Conservation (phyloP, 2,329 filamentous ascomycete genomes). For the Fusarium sp. region DNA sequence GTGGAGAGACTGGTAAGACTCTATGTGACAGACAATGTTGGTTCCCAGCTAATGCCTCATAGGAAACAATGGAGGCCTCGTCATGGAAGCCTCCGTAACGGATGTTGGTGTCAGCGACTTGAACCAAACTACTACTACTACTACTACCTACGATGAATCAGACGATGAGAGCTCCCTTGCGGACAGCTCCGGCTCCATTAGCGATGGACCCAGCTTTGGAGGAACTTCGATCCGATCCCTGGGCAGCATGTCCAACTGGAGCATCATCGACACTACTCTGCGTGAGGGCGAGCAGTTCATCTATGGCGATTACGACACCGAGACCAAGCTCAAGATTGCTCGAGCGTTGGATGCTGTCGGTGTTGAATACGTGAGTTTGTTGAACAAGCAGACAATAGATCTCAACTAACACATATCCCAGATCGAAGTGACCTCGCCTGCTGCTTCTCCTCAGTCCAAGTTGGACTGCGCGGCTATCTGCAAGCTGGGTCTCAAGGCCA, state of each 20-base stretch:
- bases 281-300: conserved; percentile 57
- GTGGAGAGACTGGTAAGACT: conserved; percentile 6
- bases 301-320: conserved; percentile 81
- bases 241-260: conserved; percentile 36
- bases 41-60: not conserved
- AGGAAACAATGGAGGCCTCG: conserved; percentile 1
- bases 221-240: conserved; percentile 21
- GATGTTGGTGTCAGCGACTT: not conserved
- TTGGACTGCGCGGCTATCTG: conserved; percentile 90
- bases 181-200: conserved; percentile 9
- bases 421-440: conserved; percentile 83
- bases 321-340: conserved; percentile 42
- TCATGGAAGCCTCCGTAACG: conserved; percentile 36
- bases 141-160: conserved; percentile 5
- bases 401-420: not conserved
- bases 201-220: conserved; percentile 15
- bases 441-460: conserved; percentile 86
- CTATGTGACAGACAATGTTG: not conserved
- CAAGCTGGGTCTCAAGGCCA: conserved; percentile 89
- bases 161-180: conserved; percentile 15
- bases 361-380: conserved; percentile 39
- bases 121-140: conserved; percentile 11
- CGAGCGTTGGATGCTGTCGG: conserved; percentile 64
- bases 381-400: accelerated
- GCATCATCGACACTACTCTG: conserved; percentile 42